phyloP scores from a whole-genome alignment of 352 stramenopile species.

The Phytophthora cactorum region DNA sequence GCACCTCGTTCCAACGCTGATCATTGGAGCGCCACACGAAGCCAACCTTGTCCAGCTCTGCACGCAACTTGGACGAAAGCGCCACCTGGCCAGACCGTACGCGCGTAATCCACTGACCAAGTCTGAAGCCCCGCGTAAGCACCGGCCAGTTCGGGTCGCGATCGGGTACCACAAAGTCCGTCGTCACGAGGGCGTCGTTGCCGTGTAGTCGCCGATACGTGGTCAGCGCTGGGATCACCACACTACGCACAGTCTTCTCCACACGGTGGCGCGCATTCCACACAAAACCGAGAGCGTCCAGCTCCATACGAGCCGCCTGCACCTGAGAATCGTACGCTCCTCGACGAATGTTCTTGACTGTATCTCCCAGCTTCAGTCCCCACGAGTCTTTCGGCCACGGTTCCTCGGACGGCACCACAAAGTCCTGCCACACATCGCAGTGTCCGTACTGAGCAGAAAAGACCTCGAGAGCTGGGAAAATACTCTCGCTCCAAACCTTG shows the following conservation, averaged over 20 bases:
- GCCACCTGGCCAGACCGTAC: slow-evolving; percentile 54
- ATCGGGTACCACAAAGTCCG: slow-evolving; percentile 77
- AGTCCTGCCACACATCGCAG: slow-evolving; percentile 92
- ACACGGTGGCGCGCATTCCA: slow-evolving; percentile 86
- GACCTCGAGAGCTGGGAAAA: slow-evolving; percentile 79
- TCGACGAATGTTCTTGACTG: slow-evolving; percentile 92
- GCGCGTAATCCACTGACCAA: slow-evolving; percentile 80
- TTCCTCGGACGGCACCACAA: slow-evolving; percentile 79
- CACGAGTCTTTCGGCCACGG: slow-evolving; percentile 87
- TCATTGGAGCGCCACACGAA: slow-evolving; percentile 83
- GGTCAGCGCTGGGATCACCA: slow-evolving; percentile 65
- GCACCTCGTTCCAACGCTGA: slow-evolving; percentile 63
- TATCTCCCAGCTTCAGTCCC: slow-evolving; percentile 88
- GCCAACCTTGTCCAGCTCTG: slow-evolving; percentile 64
- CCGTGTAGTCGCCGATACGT: slow-evolving; percentile 57
- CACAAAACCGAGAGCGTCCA: slow-evolving; percentile 92
- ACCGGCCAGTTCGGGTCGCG: slow-evolving; percentile 57
- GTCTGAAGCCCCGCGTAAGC: slow-evolving; percentile 59
- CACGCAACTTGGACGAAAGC: slow-evolving; percentile 44
- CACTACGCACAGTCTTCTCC: slow-evolving; percentile 54
- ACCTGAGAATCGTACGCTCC: slow-evolving; percentile 86
- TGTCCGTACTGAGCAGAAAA: slow-evolving; percentile 91
- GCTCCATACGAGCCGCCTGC: slow-evolving; percentile 61
- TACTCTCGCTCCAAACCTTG: slow-evolving; percentile 62
- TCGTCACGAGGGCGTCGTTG: slow-evolving; percentile 57